Base-by-base conservation (phyloP, 225 moss, liverwort and hornwort species). In the Lunularia cruciata region DNA sequence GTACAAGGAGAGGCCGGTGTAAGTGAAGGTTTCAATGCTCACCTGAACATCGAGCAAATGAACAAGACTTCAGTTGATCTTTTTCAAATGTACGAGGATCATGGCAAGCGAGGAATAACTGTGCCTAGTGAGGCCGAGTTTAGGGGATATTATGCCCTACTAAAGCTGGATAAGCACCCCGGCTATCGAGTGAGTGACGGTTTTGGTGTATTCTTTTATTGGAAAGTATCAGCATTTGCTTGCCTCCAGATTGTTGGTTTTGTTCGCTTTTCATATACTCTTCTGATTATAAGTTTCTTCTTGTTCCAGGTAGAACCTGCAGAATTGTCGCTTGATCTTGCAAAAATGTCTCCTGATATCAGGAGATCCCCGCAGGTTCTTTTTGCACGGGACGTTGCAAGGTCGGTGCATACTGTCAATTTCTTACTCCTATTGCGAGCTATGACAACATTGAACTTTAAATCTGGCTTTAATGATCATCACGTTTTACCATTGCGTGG, bases 71-170 rank as follows among this genome's bases (percentile, higher is more conserved):
- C 98, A 23, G 98, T 98, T 49, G 98, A 98, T 80, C 88, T 98
- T 28, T 98, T 98, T 85, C 89, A 93, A 83, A 98, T 98, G 98
- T 98, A 98, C 61, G 98, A 93, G 36, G 98, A 98, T 75, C 98
- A 93, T 60, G 66, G 86, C 45, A 98, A 93, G 68, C 82, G 60
- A 76, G 98, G 93, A 57, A 82, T 83, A 39, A 78, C 73, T 68
- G 82, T 98, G 6, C 78, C 83, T n/a, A 91, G 81, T 59, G 98
- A 98, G 77, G 85, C 93, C 31, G 98, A 98, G 64, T 93, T 93
- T 38, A 85, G 98, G 77, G 98, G 98, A 54, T 98, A 98, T 77
- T 98, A 98, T 79, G 93, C 93, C 63, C 76, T 98, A 39, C 65
- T 98, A 73, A 98, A 98, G 78, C 88, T 98, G 58, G 98, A 98